Evolutionary conservation across 148 eudicot species (phyloP), one percentile per base, ranked within the genome.

Genomic region (Beta vulgaris): DNA sequence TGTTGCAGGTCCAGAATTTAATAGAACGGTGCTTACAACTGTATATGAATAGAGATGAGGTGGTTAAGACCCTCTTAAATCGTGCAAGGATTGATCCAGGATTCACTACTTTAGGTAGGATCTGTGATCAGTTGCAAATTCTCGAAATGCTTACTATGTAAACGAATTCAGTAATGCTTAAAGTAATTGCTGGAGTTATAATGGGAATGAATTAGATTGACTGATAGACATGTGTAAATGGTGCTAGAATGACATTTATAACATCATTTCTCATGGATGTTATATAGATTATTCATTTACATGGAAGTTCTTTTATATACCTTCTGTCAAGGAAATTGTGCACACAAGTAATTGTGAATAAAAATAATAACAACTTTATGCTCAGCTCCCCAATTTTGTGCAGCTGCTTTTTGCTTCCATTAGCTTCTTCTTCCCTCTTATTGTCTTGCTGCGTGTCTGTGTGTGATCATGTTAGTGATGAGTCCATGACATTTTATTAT

Each of bases 51-150:
- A 88, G 76, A 88, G 95, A 90, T 57, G 98, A 93, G 82, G 98
- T 93, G 85, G 97, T 93, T 54, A 91, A 88, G 73, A 93, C 97
- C 73, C 93, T 93, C 79, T 75, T 90, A 29, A 93, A 81, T 86
- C 97, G 93, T 61, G 98, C 97, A 53, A 88, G 91, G 86, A 91
- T 93, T 67, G 98, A 91, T 84, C 97, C 98, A 68, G 97, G 90
- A 74, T 93, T 93, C 89, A 91, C 97, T 69, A 90, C 97, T 54
- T 74, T 93, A 76, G 98, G 97, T 93, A 86, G 61, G 82, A 35
- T 71, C 18, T 71, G 44, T 16, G n/a, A 48, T 36, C 79, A 14
- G 16, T 71, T 73, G 46, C 36, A 81, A 70, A 16, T 69, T 16
- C 54, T 31, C 3, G 69, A 65, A 12, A 21, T 67, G 48, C 14